Conservation (phyloP, 768 basidiomycete genomes). For the Macrolepiota dolichaula region DNA sequence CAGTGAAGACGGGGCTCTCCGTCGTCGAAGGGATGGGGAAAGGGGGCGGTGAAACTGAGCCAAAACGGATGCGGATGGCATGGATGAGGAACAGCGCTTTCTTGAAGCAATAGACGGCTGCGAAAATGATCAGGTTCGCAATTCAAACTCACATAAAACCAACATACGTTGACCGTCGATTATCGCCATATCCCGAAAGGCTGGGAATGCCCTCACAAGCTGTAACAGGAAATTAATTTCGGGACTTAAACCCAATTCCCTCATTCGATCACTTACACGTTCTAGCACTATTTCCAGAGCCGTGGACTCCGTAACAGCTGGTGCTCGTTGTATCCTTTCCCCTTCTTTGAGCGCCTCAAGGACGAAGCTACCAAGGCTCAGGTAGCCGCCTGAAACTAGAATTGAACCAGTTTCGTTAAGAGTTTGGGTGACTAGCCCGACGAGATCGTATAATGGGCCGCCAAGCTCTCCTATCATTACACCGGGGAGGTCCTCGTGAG, state of each 20-base stretch:
- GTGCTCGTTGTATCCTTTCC: conserved; percentile 24
- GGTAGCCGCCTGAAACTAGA: conserved; percentile 57
- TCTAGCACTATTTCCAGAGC: conserved; percentile 52
- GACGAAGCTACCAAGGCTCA: conserved; percentile 73
- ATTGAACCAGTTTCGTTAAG: conserved; percentile 73
- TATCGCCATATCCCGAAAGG: conserved; percentile 73
- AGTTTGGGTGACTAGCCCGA: conserved; percentile 58
- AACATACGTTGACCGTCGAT: conserved; percentile 62
- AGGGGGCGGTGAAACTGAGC: conserved; percentile 43
- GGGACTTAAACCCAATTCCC: neutral
- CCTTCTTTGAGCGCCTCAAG: conserved; percentile 62
- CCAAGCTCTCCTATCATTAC: conserved; percentile 73
- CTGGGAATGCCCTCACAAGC: conserved; percentile 77
- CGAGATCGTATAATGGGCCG: conserved; percentile 71
- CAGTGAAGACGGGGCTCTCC: conserved; percentile 65
- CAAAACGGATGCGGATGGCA: conserved; percentile 66
- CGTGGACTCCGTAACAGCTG: conserved; percentile 1
- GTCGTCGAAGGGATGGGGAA: conserved; percentile 63
- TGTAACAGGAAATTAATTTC: conserved; percentile 26
- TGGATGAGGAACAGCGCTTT: conserved; percentile 84
- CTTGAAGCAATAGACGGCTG: conserved; percentile 88
- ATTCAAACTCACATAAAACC: neutral
- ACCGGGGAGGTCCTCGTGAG: conserved; percentile 67
- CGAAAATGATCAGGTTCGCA: conserved; percentile 3
- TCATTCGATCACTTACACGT: conserved; percentile 41